Conservation (phyloP, 345 rosid genomes). For the Aegle marmelos region DNA sequence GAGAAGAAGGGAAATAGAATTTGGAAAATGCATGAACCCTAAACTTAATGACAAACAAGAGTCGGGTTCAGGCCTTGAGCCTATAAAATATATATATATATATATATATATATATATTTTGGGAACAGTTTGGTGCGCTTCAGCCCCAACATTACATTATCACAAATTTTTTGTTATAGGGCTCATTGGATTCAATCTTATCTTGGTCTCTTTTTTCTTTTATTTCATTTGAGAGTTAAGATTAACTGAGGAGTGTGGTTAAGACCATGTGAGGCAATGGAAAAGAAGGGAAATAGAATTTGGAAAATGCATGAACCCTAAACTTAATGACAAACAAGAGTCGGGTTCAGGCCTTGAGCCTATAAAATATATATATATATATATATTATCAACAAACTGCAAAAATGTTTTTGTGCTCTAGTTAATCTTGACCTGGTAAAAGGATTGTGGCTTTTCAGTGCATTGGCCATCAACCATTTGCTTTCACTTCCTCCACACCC, state of each 20-base stretch:
- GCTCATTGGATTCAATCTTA: neutral
- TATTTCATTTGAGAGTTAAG: neutral
- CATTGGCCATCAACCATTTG: conserved; percentile 42
- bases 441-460: conserved; percentile 22
- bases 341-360: neutral
- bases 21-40: neutral
- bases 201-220: conserved; percentile 7
- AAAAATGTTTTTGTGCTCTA: neutral
- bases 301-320: neutral
- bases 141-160: neutral
- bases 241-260: neutral
- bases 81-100: conserved; percentile 8
- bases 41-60: neutral
- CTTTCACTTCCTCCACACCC: neutral
- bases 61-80: neutral
- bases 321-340: neutral
- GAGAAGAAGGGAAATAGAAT: neutral
- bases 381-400: neutral
- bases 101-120: too few relatives aligned
- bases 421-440: neutral
- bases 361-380: conserved; percentile 6
- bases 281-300: neutral
- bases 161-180: neutral
- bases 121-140: neutral
- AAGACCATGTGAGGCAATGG: conserved; percentile 20